Conservation (phyloP, 495 filamentous ascomycete genomes). For the Penicillium steckii region DNA sequence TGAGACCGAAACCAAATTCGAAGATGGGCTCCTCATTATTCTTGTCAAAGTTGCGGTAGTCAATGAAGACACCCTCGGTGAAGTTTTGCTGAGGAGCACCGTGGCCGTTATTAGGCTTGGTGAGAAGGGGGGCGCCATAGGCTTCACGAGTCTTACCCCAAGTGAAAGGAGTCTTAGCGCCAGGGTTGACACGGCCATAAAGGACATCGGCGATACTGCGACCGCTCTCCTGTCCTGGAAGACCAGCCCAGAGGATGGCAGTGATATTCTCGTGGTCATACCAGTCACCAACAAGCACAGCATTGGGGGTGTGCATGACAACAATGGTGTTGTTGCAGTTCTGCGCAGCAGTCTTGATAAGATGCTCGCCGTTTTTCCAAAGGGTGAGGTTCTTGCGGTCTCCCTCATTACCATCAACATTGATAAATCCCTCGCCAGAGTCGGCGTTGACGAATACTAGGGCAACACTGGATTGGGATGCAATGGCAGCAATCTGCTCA, state of each 20-base stretch:
- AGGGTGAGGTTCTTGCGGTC: conserved; percentile 93
- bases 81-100: conserved; percentile 78
- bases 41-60: conserved; percentile 90
- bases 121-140: conserved; percentile 75
- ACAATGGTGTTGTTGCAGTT: conserved; percentile 90
- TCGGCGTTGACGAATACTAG: conserved; percentile 90
- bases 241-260: conserved; percentile 88
- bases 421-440: conserved; percentile 84
- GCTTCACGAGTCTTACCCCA: conserved; percentile 70
- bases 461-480: conserved; percentile 65
- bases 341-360: conserved; percentile 74
- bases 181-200: conserved; percentile 85
- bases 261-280: conserved; percentile 88
- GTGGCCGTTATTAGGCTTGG: conserved; percentile 68
- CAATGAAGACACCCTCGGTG: conserved; percentile 85
- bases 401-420: conserved; percentile 78
- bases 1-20: conserved; percentile 89
- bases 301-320: conserved; percentile 81
- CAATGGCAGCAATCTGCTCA: conserved; percentile 56
- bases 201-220: conserved; percentile 89
- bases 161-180: conserved; percentile 85
- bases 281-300: conserved; percentile 75
- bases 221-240: conserved; percentile 90
- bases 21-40: conserved; percentile 71
- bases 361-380: conserved; percentile 75